phyloP scores from a whole-genome alignment of 2,329 filamentous ascomycete genomes.

The Phialocephala subalpina region DNA sequence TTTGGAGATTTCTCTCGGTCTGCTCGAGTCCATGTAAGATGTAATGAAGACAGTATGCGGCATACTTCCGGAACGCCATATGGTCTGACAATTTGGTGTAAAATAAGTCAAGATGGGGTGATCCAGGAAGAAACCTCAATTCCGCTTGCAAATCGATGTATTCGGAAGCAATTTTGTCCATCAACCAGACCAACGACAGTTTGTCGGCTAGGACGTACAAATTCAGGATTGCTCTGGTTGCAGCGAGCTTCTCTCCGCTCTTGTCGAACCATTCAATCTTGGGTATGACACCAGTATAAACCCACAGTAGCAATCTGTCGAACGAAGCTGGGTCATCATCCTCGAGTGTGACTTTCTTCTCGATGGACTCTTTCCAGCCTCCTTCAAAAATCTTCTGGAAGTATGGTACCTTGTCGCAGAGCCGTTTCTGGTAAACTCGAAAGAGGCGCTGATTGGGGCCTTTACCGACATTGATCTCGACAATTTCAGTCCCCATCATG shows the following conservation, averaged over 20 bases:
- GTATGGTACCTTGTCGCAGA: slow-evolving; percentile 31
- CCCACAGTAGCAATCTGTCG: neutral
- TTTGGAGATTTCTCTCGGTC: neutral
- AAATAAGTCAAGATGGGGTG: neutral
- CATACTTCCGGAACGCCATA: neutral
- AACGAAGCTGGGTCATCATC: neutral
- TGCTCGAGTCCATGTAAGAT: neutral
- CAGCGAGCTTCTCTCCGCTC: neutral
- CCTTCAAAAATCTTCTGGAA: slow-evolving; percentile 29
- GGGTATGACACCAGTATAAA: neutral
- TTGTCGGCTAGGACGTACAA: neutral
- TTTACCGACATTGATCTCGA: neutral
- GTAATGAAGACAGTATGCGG: neutral
- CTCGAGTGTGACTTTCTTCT: neutral
- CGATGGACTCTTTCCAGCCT: slow-evolving; percentile 4
- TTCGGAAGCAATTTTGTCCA: neutral
- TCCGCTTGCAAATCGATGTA: neutral
- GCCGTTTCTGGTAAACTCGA: slow-evolving; percentile 17
- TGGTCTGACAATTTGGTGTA: neutral
- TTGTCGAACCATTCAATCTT: neutral
- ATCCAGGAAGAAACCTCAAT: neutral
- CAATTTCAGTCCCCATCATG: slow-evolving; percentile 1
- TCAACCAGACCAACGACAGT: neutral
- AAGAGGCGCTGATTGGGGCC: neutral
- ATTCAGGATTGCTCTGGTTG: neutral